Conservation (phyloP, 202 grass and related monocot genomes). For the Saccharum hybrid region DNA sequence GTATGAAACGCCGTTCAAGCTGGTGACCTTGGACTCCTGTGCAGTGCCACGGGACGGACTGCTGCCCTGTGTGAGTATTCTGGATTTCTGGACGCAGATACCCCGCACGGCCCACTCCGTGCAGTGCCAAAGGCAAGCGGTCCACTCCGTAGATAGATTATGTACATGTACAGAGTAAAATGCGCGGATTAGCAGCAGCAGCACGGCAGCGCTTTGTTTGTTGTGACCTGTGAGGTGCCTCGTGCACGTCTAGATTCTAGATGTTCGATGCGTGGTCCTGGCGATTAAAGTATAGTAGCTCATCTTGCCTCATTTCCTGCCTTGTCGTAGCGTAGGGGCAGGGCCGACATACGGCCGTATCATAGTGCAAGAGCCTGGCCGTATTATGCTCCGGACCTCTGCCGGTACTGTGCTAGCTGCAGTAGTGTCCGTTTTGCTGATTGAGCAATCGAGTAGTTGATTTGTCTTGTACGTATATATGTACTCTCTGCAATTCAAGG, state of each 20-base stretch:
- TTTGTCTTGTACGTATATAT: background rate
- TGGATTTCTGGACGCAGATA: constrained; percentile 21
- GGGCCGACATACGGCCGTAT: background rate
- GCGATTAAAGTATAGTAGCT: background rate
- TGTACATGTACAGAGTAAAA: background rate
- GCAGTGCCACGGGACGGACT: background rate
- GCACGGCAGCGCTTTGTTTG: background rate
- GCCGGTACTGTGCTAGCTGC: background rate
- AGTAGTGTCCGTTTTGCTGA: background rate
- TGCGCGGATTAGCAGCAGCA: background rate
- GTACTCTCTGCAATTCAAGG: too few species aligned
- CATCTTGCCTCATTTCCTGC: constrained; percentile 17
- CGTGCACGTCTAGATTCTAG: constrained; percentile 30
- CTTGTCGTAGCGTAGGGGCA: background rate
- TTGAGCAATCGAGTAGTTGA: background rate
- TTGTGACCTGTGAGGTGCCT: background rate
- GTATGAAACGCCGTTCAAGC: background rate
- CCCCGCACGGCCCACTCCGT: background rate
- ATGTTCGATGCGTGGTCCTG: background rate
- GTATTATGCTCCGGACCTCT: background rate
- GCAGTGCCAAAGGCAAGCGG: background rate
- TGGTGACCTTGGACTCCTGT: background rate
- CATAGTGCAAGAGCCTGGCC: background rate
- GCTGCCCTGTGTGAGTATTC: background rate
- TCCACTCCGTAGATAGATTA: background rate